These are phyloP conservation scores for Amaranthus cruentus DNA, from an alignment of 148 eudicot species.

Conservation along the genomic window DNA sequence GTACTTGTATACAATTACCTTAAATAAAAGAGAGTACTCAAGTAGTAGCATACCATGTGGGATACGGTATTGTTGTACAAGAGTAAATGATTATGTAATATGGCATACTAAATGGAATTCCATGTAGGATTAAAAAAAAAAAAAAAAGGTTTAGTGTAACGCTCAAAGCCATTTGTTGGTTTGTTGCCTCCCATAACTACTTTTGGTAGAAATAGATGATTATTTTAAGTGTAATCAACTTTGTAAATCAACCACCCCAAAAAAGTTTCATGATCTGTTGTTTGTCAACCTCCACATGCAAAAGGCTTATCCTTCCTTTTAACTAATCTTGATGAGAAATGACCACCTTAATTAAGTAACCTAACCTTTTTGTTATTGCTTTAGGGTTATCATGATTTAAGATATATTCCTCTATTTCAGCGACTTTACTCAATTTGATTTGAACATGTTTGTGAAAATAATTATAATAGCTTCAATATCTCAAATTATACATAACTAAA, in stretches of 20 bases:
- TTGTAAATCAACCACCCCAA: constrained; percentile 38
- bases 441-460: no score
- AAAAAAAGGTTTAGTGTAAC: constrained; percentile 16
- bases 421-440: no score
- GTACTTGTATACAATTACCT: no score
- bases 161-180: neutral
- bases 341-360: constrained; percentile 10
- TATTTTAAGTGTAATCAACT: constrained; percentile 19
- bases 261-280: constrained; percentile 20
- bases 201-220: constrained; percentile 23
- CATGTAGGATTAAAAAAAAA: constrained; percentile 25
- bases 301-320: constrained; percentile 19
- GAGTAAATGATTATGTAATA: neutral
- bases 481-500: no score
- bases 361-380: neutral
- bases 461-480: no score
- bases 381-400: no score
- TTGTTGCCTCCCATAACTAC: constrained; percentile 24
- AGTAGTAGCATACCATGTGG: neutral
- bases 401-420: no score
- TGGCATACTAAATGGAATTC: constrained; percentile 35
- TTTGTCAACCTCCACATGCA: constrained; percentile 47
- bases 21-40: no score
- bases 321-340: constrained; percentile 31
- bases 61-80: neutral